Evolutionary conservation across 768 basidiomycete species (phyloP), one percentile per base, ranked within the genome.

Genomic region (Termitomyces sp.): DNA sequence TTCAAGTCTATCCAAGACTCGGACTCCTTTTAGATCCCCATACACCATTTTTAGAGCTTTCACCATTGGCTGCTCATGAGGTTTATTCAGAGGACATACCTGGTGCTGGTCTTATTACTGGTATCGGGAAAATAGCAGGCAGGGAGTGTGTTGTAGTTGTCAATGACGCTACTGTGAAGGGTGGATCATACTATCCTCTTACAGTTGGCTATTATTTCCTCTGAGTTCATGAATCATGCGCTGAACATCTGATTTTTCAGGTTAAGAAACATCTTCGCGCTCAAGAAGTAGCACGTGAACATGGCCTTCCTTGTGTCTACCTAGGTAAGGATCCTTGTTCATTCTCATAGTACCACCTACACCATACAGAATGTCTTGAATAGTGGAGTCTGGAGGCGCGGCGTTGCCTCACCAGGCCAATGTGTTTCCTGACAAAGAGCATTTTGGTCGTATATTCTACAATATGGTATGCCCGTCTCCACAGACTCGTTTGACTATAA

Each of bases 251-350:
- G 40, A 10, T 2, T 57, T 53, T 61, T 32, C 56, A 89, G 83
- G 90, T 98, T 64, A 98, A 97, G 84, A 98, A 98, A 70, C 95
- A 98, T 65, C 73, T 98, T 26, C 84, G 95, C 20, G 95, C 95
- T 0, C 95, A 98, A 68, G 93, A 97, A 69, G 87, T 98, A 60
- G 95, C 95, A n/a, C 77, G 86, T 58, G 93, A 96, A 74, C 90
- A 96, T 68, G 82, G 86, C 4, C 73, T 97, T 33, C 94, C 95
- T 10, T 96, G 94, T 69, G 83, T 98, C 42, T 98, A 98, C 72
- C 79, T 96, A 58, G 94, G 93, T 94, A 68, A 24, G 87, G 68
- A 44, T 16, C 30, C 12, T 53, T 14, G 7, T 26, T 14, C 20
- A 22, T 27, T 55, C 36, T 16, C 22, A n/a, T 24, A 27, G 13